Conservation (phyloP, 176 grass and related monocot genomes). For the Zea luxurians region DNA sequence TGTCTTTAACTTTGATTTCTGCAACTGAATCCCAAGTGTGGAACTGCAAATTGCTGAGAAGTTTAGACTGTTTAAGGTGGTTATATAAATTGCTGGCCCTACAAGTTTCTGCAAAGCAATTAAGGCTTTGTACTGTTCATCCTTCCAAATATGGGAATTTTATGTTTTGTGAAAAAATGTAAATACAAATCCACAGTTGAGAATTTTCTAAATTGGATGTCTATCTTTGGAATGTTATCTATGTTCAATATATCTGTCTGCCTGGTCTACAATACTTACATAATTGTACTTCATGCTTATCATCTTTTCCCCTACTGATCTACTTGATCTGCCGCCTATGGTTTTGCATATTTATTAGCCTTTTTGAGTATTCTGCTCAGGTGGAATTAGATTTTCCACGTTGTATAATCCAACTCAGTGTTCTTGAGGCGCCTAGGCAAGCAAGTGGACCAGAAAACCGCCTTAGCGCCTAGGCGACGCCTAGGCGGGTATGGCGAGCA, state of each 20-base stretch:
- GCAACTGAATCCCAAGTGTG: not conserved
- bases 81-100: not conserved
- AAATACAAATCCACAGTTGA: not conserved
- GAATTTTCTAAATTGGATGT: slow-evolving; percentile 11
- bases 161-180: not conserved
- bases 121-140: not conserved
- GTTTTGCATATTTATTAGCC: slow-evolving; percentile 9
- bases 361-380: slow-evolving; percentile 14
- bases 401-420: slow-evolving; percentile 8
- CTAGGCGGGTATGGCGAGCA: too few relatives aligned
- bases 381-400: not conserved
- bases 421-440: too few relatives aligned
- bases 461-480: too few relatives aligned
- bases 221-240: slow-evolving; percentile 8
- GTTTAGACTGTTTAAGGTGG: not conserved
- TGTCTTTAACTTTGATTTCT: not conserved
- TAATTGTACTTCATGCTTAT: not conserved
- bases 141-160: slow-evolving; percentile 2
- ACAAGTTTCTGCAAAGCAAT: not conserved
- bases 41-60: not conserved
- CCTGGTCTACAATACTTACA: not conserved
- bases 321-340: slow-evolving; percentile 17
- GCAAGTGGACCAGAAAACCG: too few relatives aligned
- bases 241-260: not conserved
- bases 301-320: not conserved